Base-by-base conservation (phyloP, 169 alveolate genomes). In the Pseudocohnilembus persalinus region DNA sequence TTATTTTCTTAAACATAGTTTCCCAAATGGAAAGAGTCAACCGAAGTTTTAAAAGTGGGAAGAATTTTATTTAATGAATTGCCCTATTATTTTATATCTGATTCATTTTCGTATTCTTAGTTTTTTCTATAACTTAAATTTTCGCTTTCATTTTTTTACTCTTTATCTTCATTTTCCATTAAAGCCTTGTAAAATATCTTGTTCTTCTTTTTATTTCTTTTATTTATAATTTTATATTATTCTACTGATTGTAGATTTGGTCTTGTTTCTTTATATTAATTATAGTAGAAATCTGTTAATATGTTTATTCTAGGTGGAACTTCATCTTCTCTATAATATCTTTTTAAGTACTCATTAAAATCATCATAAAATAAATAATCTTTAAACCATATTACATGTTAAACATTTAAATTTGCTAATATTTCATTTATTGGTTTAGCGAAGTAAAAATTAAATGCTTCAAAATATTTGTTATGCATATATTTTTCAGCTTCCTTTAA, bases 371-470 rank as follows among this genome's bases (percentile, higher is more conserved):
- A 79, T n/a, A 79, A 79, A 63, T 49, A 79, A 63, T 79, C 84
- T 63, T 79, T 79, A 30, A 79, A 79, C 29, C 34, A 63, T 28
- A 63, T 79, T 20, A 79, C 84, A 64, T 79, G 84, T 6, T 74
- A 28, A 0, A 49, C 29, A 29, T 64, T 79, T 0, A 79, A 33
- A 35, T 79, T 79, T 26, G 84, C 84, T 28, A 79, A 30, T n/a
- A 79, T 79, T 79, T 79, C 84, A 25, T 79, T 79, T 26, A 79
- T 79, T n/a, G 75, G 75, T 25, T 79, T 79, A n/a, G 84, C 84
- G 49, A 79, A 79, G 49, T 79, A 79, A 63, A 79, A 79, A 79
- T 79, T 79, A 29, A 79, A 79, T 32, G 27, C 29, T 0, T 79
- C 84, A 64, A 32, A 79, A 29, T 79, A 79, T 77, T 77, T 33